Conservation (phyloP, 495 filamentous ascomycete genomes). For the Immersiella caudata region DNA sequence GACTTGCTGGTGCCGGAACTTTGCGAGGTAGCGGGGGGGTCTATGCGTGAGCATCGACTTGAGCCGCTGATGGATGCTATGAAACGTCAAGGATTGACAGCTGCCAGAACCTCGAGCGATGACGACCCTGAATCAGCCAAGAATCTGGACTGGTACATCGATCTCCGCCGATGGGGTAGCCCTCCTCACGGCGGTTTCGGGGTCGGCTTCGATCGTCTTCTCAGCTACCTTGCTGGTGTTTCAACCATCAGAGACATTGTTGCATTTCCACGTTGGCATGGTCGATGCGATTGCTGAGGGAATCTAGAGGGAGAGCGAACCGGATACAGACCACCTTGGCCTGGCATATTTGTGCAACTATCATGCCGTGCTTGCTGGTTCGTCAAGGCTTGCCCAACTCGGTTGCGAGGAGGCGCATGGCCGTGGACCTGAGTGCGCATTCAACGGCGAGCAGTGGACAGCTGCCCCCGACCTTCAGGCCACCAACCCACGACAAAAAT, state of each 20-base stretch:
- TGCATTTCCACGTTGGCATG: slow-evolving; percentile 86
- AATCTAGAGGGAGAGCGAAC: slow-evolving; percentile 9
- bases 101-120: slow-evolving; percentile 12
- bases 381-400: slow-evolving; percentile 45
- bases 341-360: slow-evolving; percentile 29
- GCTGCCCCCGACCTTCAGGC: too few relatives aligned
- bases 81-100: slow-evolving; percentile 44
- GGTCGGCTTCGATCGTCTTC: slow-evolving; percentile 85
- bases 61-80: slow-evolving; percentile 71
- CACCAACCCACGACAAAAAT: neutral
- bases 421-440: neutral
- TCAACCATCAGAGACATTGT: slow-evolving; percentile 85
- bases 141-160: slow-evolving; percentile 86
- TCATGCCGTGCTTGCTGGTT: slow-evolving; percentile 34
- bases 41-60: slow-evolving; percentile 87
- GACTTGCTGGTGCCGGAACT: slow-evolving; percentile 89
- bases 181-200: slow-evolving; percentile 97
- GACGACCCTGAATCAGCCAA: slow-evolving; percentile 14
- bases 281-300: slow-evolving; percentile 84
- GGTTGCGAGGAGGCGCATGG: slow-evolving; percentile 27
- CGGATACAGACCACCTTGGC: neutral
- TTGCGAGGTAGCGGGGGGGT: slow-evolving; percentile 90
- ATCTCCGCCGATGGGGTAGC: slow-evolving; percentile 89
- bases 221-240: slow-evolving; percentile 83
- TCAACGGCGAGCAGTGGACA: neutral